phyloP scores from a whole-genome alignment of 495 filamentous ascomycete genomes.

The Tuber microsphaerosporum region DNA sequence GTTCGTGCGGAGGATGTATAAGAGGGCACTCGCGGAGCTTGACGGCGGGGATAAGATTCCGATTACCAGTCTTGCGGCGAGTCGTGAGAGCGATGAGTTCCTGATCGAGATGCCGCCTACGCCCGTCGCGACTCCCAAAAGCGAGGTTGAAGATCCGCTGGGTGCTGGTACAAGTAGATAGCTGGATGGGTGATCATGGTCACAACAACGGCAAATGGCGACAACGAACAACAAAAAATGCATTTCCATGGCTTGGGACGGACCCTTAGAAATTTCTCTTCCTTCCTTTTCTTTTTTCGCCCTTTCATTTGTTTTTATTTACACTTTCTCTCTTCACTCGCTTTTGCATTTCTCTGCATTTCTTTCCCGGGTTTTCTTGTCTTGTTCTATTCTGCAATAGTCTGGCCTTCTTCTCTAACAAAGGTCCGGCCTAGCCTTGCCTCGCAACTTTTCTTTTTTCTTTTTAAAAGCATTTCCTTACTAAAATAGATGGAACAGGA shows the following conservation, averaged over 20 bases:
- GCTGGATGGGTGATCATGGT: neutral
- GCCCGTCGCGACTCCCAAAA: constrained; percentile 28
- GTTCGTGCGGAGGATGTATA: constrained; percentile 39
- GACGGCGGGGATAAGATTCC: constrained; percentile 27
- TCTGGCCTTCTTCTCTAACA: neutral
- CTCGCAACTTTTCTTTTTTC: neutral
- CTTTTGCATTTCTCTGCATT: neutral
- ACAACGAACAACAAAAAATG: neutral
- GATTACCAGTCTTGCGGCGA: constrained; percentile 33
- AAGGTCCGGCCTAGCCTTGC: neutral
- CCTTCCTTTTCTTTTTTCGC: neutral
- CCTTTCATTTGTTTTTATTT: neutral
- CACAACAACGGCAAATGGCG: no score
- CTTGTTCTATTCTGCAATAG: neutral
- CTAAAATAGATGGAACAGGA: neutral
- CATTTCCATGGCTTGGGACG: neutral
- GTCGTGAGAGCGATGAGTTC: constrained; percentile 38
- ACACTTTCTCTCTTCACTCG: neutral
- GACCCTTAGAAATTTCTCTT: neutral
- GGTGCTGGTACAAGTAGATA: neutral
- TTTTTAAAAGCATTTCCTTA: neutral
- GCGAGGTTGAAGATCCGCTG: constrained; percentile 33
- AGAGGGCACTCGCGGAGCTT: constrained; percentile 27
- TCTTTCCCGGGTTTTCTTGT: neutral
- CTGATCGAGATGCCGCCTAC: constrained; percentile 36